These are phyloP conservation scores for Piromyces sp. DNA, from an alignment of 192 early-diverging fungal species.

Conservation along the genomic window DNA sequence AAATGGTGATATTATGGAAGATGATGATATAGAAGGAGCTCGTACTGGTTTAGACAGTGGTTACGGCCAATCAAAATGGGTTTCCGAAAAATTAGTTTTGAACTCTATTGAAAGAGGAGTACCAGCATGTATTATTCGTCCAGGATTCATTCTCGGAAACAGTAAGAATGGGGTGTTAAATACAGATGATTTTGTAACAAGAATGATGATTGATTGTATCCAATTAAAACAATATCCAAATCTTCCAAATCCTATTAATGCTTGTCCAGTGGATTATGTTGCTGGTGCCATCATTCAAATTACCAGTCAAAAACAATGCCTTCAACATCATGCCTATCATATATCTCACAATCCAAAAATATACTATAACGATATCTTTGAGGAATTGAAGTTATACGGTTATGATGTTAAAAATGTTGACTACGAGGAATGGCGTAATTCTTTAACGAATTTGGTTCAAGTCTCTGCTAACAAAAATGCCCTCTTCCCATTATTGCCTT, in stretches of 20 bases:
- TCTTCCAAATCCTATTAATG: conserved; percentile 86
- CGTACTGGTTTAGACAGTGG: conserved; percentile 61
- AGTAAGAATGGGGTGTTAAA: conserved; percentile 60
- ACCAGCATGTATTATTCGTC: conserved; percentile 78
- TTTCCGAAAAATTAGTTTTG: conserved; percentile 86
- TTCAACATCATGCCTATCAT: conserved; percentile 47
- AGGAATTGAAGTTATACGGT: conserved; percentile 46
- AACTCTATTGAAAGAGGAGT: conserved; percentile 62
- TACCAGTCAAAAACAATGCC: conserved; percentile 12
- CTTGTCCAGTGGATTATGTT: conserved; percentile 92
- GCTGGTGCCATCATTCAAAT: conserved; percentile 60
- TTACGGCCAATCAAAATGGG: conserved; percentile 98
- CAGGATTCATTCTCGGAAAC: conserved; percentile 91
- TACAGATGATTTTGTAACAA: conserved; percentile 96
- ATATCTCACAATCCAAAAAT: conserved; percentile 45
- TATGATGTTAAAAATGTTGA: conserved; percentile 54
- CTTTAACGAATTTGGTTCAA: conserved; percentile 74
- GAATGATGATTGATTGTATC: conserved; percentile 89
- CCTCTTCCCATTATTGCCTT: conserved; percentile 87
- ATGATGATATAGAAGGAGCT: conserved; percentile 77
- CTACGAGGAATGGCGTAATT: conserved; percentile 83
- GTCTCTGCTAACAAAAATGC: conserved; percentile 49
- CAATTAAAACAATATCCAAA: conserved; percentile 72
- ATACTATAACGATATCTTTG: conserved; percentile 81
- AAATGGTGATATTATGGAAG: conserved; percentile 45